phyloP scores from a whole-genome alignment of 1,139 yeast species.

The Candida pseudocylindracea region DNA sequence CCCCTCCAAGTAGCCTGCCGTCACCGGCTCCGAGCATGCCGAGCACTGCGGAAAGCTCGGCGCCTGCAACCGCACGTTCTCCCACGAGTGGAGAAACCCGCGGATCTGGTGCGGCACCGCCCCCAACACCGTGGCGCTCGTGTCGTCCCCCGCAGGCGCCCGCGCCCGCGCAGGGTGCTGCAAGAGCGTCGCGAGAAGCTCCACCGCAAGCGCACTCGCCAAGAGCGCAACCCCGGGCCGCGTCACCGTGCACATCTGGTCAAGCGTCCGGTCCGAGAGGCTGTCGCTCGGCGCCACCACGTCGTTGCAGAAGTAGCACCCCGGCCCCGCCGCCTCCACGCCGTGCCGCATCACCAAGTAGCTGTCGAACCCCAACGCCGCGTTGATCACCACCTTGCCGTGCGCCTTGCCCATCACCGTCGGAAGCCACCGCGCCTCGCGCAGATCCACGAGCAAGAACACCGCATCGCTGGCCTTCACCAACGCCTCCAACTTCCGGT shows the following conservation, averaged over 20 bases:
- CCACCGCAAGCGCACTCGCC: slow-evolving; percentile 80
- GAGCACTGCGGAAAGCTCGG: slow-evolving; percentile 64
- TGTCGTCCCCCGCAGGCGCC: slow-evolving; percentile 15
- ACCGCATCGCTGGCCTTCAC: slow-evolving; percentile 52
- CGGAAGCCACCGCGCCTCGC: slow-evolving; percentile 95
- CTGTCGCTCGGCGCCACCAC: slow-evolving; percentile 88
- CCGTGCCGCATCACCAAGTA: slow-evolving; percentile 92
- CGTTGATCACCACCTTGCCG: slow-evolving; percentile 60
- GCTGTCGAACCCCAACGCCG: slow-evolving; percentile 89
- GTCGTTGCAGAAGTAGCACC: slow-evolving; percentile 92
- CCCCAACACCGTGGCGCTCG: slow-evolving; percentile 26
- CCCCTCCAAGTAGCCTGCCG: slow-evolving; percentile 19
- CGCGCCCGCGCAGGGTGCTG: slow-evolving; percentile 36
- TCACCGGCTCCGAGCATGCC: slow-evolving; percentile 51
- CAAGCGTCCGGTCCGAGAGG: slow-evolving; percentile 63
- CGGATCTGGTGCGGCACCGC: slow-evolving; percentile 74
- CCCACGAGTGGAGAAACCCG: slow-evolving; percentile 54
- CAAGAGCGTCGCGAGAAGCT: slow-evolving; percentile 47
- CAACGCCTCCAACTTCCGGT: slow-evolving; percentile 24
- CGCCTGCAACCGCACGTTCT: slow-evolving; percentile 39
- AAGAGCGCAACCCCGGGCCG: slow-evolving; percentile 85
- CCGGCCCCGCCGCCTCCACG: slow-evolving; percentile 22
- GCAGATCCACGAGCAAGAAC: slow-evolving; percentile 71
- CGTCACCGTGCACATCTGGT: slow-evolving; percentile 97
- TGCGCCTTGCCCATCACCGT: slow-evolving; percentile 52